Percentiles rank a stretch among this genome's conserved stretches.
phyloP scores from a whole-genome alignment of 139 green algal genomes.

The Protoeuglena noctilucae region DNA sequence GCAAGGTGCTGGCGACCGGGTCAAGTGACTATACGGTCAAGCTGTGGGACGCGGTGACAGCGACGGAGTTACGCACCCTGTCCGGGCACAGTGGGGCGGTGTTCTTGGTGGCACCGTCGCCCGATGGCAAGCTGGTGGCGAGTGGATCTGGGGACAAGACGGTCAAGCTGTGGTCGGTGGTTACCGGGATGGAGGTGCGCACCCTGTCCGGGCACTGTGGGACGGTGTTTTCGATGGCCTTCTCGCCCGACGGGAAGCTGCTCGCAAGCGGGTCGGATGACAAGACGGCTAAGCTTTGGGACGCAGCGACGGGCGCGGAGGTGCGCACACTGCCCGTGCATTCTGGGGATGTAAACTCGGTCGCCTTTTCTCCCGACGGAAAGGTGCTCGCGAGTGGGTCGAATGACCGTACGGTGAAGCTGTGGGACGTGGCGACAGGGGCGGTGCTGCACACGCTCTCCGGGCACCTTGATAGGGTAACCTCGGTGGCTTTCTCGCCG shows the following conservation, averaged over 20 bases:
- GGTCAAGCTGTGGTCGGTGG: slow-evolving; percentile 28
- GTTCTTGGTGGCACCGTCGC: slow-evolving; percentile 59
- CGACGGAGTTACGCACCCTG: slow-evolving; percentile 39
- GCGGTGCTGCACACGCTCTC: too few relatives aligned
- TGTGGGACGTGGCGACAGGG: too few relatives aligned
- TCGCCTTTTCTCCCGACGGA: too few relatives aligned
- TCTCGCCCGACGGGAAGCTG: slow-evolving; percentile 46
- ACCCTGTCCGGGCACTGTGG: slow-evolving; percentile 37
- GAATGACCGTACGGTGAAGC: too few relatives aligned
- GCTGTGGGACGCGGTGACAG: slow-evolving; percentile 53
- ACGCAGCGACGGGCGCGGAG: slow-evolving; percentile 44
- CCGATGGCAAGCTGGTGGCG: slow-evolving; percentile 49
- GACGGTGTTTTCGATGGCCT: slow-evolving; percentile 54
- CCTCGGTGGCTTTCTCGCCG: slow-evolving; percentile 55
- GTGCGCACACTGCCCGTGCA: slow-evolving; percentile 17
- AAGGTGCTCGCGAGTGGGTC: too few relatives aligned
- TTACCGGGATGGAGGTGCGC: slow-evolving; percentile 8
- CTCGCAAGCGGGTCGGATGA: slow-evolving; percentile 56
- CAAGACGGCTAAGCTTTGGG: slow-evolving; percentile 59
- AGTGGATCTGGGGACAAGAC: slow-evolving; percentile 58
- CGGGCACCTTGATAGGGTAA: too few relatives aligned
- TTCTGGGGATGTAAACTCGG: too few relatives aligned
- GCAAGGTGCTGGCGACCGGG: slow-evolving; percentile 50
- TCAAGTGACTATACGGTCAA: slow-evolving; percentile 46
- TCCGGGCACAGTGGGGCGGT: slow-evolving; percentile 43